These are phyloP conservation scores for Aspergillus funiculosus DNA, from an alignment of 495 filamentous ascomycete genomes.

Conservation along the genomic window DNA sequence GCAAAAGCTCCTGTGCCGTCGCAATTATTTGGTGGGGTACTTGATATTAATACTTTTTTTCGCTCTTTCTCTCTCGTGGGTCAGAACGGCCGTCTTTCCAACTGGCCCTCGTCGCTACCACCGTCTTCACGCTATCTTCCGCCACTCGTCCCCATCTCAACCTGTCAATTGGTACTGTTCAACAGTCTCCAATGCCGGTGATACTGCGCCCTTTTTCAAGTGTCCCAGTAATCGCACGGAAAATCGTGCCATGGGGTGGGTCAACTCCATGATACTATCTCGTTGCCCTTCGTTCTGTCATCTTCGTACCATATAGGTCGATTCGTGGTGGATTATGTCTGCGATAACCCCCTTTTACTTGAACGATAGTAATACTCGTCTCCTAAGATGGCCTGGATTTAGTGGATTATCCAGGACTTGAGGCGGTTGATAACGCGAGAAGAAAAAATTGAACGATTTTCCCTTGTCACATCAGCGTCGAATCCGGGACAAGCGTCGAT, in stretches of 20 bases:
- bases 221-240: conserved; percentile 1
- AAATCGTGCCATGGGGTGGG: conserved; percentile 4
- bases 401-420: conserved; percentile 16
- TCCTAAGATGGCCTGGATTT: conserved; percentile 1
- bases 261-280: conserved; percentile 3
- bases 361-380: background rate
- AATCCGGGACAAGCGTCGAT: conserved; percentile 28
- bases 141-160: conserved; percentile 22
- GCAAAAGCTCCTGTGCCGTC: conserved; percentile 2
- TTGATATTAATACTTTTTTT: conserved; percentile 5
- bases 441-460: conserved; percentile 12
- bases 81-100: conserved; percentile 1
- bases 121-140: conserved; percentile 21
- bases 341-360: conserved; percentile 5
- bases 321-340: background rate
- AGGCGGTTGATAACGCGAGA: conserved; percentile 12
- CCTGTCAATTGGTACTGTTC: conserved; percentile 21
- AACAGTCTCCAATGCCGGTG: conserved; percentile 4
- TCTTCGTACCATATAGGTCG: background rate
- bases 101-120: conserved; percentile 8
- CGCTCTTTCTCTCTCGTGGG: background rate
- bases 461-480: conserved; percentile 17
- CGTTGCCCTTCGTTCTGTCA: background rate
- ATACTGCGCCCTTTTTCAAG: conserved; percentile 5
- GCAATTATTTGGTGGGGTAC: conserved; percentile 4